Conservation (phyloP, 208 protist genomes). For the Zelonia costaricensis region DNA sequence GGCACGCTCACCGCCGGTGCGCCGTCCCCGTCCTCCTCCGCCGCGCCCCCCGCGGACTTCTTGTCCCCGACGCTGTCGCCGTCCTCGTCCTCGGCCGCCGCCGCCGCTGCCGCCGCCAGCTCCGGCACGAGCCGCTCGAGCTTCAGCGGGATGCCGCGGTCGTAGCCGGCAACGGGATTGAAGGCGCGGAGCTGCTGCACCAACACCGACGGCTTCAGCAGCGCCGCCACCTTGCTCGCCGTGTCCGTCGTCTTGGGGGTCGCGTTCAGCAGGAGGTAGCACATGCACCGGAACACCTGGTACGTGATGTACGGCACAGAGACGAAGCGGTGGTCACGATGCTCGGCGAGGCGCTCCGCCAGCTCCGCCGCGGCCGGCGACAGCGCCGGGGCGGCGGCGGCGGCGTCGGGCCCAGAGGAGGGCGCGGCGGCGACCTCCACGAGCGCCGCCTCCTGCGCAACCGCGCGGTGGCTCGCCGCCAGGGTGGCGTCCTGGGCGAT, state of each 20-base stretch:
- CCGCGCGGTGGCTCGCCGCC: slow-evolving; percentile 18
- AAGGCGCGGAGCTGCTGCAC: slow-evolving; percentile 75
- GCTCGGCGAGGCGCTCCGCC: slow-evolving; percentile 28
- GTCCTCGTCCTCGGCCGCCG: slow-evolving; percentile 10
- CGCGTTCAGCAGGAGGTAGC: slow-evolving; percentile 74
- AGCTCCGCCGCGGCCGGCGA: slow-evolving; percentile 38
- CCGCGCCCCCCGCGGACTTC: slow-evolving; percentile 11
- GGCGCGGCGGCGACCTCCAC: slow-evolving; percentile 9
- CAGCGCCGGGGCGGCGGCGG: slow-evolving; percentile 17
- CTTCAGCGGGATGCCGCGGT: slow-evolving; percentile 38
- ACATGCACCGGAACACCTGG: slow-evolving; percentile 69
- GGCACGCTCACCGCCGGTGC: slow-evolving; percentile 34
- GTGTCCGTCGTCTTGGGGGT: slow-evolving; percentile 69
- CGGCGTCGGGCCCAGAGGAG: slow-evolving; percentile 5
- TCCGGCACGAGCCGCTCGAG: slow-evolving; percentile 39
- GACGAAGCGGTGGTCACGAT: slow-evolving; percentile 52
- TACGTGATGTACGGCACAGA: slow-evolving; percentile 59
- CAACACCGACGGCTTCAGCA: slow-evolving; percentile 82
- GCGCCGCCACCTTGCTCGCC: slow-evolving; percentile 66
- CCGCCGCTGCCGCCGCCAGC: slow-evolving; percentile 17
- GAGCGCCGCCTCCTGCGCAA: slow-evolving; percentile 31
- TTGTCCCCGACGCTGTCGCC: slow-evolving; percentile 9
- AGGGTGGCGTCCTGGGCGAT: slow-evolving; percentile 40
- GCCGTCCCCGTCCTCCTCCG: slow-evolving; percentile 20
- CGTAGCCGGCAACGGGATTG: slow-evolving; percentile 76